Percentiles rank a stretch among this genome's conserved stretches.
These are phyloP conservation scores for Globisporangium mamillatum DNA, from an alignment of 352 stramenopile species.

Conservation along the genomic window DNA sequence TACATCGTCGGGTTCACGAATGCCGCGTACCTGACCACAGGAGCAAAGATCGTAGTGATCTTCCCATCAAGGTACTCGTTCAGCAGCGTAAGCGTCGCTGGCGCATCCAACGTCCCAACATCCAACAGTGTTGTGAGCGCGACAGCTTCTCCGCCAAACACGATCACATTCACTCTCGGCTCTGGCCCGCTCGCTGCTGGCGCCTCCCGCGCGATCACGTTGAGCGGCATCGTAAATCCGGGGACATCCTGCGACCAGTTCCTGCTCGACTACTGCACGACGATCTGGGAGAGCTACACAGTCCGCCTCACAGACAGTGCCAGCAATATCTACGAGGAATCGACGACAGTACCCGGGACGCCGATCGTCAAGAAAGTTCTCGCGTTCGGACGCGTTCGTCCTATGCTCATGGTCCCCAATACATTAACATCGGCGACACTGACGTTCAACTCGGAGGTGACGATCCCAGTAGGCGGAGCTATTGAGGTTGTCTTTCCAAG, in stretches of 20 bases:
- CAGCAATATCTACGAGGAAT: constrained; percentile 41
- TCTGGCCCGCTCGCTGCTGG: constrained; percentile 31
- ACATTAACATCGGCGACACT: constrained; percentile 40
- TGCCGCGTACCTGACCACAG: constrained; percentile 34
- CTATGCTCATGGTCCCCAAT: constrained; percentile 31
- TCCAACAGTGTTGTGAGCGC: constrained; percentile 27
- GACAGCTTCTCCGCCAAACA: constrained; percentile 10
- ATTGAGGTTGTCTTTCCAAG: constrained; percentile 55
- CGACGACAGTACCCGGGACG: constrained; percentile 38
- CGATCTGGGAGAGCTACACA: constrained; percentile 38
- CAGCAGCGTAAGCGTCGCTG: constrained; percentile 19
- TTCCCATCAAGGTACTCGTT: constrained; percentile 49
- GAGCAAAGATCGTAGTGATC: constrained; percentile 34
- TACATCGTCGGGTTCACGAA: constrained; percentile 48
- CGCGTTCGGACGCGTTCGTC: constrained; percentile 44
- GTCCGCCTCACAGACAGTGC: constrained; percentile 36
- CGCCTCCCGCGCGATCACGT: constrained; percentile 33
- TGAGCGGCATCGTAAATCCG: constrained; percentile 54
- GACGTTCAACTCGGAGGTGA: constrained; percentile 32
- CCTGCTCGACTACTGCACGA: constrained; percentile 50
- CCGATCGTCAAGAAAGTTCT: constrained; percentile 69
- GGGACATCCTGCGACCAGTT: constrained; percentile 55
- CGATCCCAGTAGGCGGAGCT: constrained; percentile 40
- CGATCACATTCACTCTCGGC: constrained; percentile 28
- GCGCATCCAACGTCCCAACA: constrained; percentile 30